A percentile compares a stretch with the other conserved stretches of the same genome.
phyloP scores from a whole-genome alignment of 768 basidiomycete species.

The Clathrus columnatus region DNA sequence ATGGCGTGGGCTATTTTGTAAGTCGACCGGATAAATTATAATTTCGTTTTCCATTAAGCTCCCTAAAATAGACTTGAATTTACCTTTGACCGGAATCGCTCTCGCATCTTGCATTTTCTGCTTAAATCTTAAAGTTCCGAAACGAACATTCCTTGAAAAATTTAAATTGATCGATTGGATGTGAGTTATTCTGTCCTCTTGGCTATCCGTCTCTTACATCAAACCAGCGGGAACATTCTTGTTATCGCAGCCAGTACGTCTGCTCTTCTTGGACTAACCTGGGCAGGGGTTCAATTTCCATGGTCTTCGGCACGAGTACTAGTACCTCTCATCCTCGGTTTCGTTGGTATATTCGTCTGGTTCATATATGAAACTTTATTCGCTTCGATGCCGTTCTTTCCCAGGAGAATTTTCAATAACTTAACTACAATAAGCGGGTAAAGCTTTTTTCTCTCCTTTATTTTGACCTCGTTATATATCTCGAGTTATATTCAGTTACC shows the following conservation, averaged over 20 bases:
- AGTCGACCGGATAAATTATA: conserved; percentile 14
- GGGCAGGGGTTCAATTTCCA: conserved; percentile 36
- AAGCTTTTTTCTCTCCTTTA: conserved; percentile 2
- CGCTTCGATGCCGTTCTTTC: conserved; percentile 12
- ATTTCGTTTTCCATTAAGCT: conserved; percentile 9
- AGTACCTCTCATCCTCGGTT: conserved; percentile 36
- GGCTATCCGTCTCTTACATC: conserved; percentile 11
- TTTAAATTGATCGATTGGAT: conserved; percentile 34
- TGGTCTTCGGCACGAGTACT: conserved; percentile 36
- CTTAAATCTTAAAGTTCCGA: conserved; percentile 27
- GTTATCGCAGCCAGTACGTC: conserved; percentile 29
- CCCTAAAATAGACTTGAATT: conserved; percentile 29
- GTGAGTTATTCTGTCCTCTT: conserved; percentile 20
- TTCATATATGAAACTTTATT: conserved; percentile 30
- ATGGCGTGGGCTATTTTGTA: conserved; percentile 30
- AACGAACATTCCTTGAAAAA: conserved; percentile 26
- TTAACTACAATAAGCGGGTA: conserved; percentile 32
- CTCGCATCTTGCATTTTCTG: conserved; percentile 22
- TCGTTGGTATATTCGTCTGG: conserved; percentile 29
- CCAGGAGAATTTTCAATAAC: conserved; percentile 22
- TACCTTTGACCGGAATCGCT: conserved; percentile 29
- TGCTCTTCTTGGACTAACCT: conserved; percentile 35
- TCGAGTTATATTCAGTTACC: conserved; percentile 22
- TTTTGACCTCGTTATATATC: neutral
- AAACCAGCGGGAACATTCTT: conserved; percentile 32